Conservation (phyloP, 1,284 basidiomycete species). For the Wolfiporia cocos region DNA sequence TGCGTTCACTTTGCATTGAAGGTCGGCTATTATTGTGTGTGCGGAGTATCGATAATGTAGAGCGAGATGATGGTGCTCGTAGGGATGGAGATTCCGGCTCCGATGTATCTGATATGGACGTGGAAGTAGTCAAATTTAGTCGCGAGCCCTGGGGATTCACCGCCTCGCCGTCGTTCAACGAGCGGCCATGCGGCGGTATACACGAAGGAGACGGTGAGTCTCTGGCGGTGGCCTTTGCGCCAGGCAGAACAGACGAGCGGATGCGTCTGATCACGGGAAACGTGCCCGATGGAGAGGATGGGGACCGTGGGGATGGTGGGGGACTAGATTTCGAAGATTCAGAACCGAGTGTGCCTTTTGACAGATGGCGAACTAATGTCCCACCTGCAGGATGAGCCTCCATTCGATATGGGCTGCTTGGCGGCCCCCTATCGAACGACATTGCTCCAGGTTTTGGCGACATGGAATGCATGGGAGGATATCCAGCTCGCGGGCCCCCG, state of each 20-base stretch:
- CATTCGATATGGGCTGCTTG: not conserved
- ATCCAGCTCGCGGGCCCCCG: conserved; percentile 7
- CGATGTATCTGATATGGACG: not conserved
- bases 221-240: conserved; percentile 10
- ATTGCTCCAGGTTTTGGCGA: not conserved
- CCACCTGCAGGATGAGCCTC: conserved; percentile 1
- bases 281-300: conserved; percentile 20
- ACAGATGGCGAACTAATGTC: conserved; percentile 4
- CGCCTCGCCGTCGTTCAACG: not conserved
- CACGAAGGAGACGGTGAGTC: conserved; percentile 7
- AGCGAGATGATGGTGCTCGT: not conserved
- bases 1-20: conserved; percentile 37
- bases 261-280: conserved; percentile 19
- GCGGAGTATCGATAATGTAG: not conserved
- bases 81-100: conserved; percentile 21
- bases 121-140: not conserved
- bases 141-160: not conserved
- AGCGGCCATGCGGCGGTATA: conserved; percentile 3
- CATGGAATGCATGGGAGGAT: conserved; percentile 1
- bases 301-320: conserved; percentile 15
- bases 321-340: conserved; percentile 10
- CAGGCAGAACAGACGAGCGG: conserved; percentile 19
- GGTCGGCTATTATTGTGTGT: conserved; percentile 2
- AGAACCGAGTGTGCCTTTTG: conserved; percentile 4
- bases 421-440: not conserved